A percentile compares a stretch with the other conserved stretches of the same genome.
phyloP scores from a whole-genome alignment of 129 eudicot species.

The Apium graveolens region DNA sequence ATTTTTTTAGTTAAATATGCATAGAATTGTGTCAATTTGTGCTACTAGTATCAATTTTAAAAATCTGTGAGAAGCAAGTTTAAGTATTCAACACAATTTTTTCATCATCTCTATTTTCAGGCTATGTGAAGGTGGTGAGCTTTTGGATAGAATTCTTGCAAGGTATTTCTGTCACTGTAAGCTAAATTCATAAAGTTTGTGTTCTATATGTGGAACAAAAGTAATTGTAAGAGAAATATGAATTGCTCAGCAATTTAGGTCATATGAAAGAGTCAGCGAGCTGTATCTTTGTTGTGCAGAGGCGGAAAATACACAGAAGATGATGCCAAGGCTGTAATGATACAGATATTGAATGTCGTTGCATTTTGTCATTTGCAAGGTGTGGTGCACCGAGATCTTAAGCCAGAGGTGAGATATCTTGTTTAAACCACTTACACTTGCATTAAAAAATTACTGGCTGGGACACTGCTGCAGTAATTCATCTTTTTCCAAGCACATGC shows the following conservation, averaged over 20 bases:
- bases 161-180: slow-evolving; percentile 38
- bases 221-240: not conserved
- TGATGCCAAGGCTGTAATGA: not conserved
- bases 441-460: not conserved
- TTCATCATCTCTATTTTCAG: slow-evolving; percentile 25
- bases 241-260: not conserved
- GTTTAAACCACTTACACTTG: not conserved
- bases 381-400: slow-evolving; percentile 16
- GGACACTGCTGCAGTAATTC: not conserved
- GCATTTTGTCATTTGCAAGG: slow-evolving; percentile 15
- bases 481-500: not conserved
- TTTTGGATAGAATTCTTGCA: slow-evolving; percentile 77
- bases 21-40: not conserved
- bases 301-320: slow-evolving; percentile 55
- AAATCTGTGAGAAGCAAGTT: not conserved
- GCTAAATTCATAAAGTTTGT: not conserved
- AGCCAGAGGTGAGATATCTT: slow-evolving; percentile 14
- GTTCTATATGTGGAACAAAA: not conserved
- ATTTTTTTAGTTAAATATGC: not conserved
- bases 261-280: not conserved
- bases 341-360: slow-evolving; percentile 12
- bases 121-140: slow-evolving; percentile 96
- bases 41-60: not conserved
- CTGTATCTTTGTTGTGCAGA: slow-evolving; percentile 31
- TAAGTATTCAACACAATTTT: not conserved